phyloP scores from a whole-genome alignment of 2,329 filamentous ascomycete genomes.

The Aspergillus pseudonomiae region DNA sequence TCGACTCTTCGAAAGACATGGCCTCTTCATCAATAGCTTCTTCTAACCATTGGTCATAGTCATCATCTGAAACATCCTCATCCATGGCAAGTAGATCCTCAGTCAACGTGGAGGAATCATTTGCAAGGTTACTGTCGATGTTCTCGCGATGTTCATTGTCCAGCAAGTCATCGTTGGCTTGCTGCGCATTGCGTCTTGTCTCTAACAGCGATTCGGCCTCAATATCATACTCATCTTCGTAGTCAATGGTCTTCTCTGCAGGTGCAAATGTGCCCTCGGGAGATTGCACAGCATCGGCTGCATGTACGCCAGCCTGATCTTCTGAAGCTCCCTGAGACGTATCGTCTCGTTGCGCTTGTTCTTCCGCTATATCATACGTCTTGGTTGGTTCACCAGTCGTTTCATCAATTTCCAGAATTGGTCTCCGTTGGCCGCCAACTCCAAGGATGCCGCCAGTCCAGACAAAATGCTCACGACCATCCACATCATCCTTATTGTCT shows the following conservation, averaged over 20 bases:
- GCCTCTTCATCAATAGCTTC: background rate
- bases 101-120: background rate
- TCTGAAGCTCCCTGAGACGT: background rate
- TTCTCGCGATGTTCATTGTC: conserved; percentile 16
- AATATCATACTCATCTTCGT: conserved; percentile 31
- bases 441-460: conserved; percentile 42
- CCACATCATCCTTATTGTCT: conserved; percentile 18
- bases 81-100: conserved; percentile 4
- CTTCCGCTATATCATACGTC: background rate
- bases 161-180: conserved; percentile 24
- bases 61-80: conserved; percentile 1
- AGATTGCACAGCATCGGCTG: background rate
- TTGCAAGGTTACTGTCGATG: background rate
- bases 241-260: conserved; percentile 19
- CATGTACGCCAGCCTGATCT: background rate
- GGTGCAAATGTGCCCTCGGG: conserved; percentile 2
- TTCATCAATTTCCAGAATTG: conserved; percentile 6
- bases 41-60: background rate
- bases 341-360: background rate
- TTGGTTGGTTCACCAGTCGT: background rate
- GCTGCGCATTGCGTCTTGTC: conserved; percentile 15
- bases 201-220: conserved; percentile 27
- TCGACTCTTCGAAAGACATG: background rate
- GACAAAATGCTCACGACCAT: conserved; percentile 25
- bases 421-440: conserved; percentile 26